A percentile compares a stretch with the other conserved stretches of the same genome.
These are phyloP conservation scores for Xylaria grammica DNA, from an alignment of 495 filamentous ascomycete genomes.

Conservation along the genomic window DNA sequence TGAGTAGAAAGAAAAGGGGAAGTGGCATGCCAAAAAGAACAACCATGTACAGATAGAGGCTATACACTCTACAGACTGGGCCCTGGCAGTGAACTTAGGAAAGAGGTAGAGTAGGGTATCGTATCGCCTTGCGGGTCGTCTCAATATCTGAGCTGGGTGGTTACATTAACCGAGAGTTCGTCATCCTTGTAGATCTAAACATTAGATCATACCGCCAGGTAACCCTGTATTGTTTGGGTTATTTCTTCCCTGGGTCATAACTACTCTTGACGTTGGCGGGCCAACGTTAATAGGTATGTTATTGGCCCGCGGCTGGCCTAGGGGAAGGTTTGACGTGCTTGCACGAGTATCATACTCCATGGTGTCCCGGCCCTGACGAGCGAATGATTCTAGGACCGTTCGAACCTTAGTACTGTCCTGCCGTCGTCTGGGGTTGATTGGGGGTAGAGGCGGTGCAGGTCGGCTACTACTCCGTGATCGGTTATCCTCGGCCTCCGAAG, in stretches of 20 bases:
- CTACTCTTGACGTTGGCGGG: constrained; percentile 40
- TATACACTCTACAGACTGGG: constrained; percentile 19
- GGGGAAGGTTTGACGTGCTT: constrained; percentile 27
- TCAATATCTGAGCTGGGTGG: not conserved
- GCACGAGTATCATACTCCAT: constrained; percentile 30
- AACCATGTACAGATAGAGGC: constrained; percentile 36
- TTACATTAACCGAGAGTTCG: not conserved
- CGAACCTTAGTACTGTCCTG: constrained; percentile 62
- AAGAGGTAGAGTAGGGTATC: too few relatives aligned
- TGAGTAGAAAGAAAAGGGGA: constrained; percentile 30
- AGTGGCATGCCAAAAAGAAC: constrained; percentile 27
- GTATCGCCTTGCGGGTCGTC: not conserved
- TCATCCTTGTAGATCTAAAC: not conserved
- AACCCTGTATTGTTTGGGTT: constrained; percentile 35
- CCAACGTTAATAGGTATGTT: constrained; percentile 37
- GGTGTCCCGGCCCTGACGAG: constrained; percentile 44
- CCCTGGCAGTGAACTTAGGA: not conserved
- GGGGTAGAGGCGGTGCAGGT: constrained; percentile 66
- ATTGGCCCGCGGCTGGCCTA: constrained; percentile 53
- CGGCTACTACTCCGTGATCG: constrained; percentile 39
- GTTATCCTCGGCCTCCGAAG: constrained; percentile 36
- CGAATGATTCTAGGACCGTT: constrained; percentile 58
- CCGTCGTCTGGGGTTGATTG: constrained; percentile 70
- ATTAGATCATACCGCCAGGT: constrained; percentile 54
- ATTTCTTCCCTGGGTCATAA: constrained; percentile 38